Conservation (phyloP, 2,329 filamentous ascomycete genomes). For the Rosellinia necatrix region DNA sequence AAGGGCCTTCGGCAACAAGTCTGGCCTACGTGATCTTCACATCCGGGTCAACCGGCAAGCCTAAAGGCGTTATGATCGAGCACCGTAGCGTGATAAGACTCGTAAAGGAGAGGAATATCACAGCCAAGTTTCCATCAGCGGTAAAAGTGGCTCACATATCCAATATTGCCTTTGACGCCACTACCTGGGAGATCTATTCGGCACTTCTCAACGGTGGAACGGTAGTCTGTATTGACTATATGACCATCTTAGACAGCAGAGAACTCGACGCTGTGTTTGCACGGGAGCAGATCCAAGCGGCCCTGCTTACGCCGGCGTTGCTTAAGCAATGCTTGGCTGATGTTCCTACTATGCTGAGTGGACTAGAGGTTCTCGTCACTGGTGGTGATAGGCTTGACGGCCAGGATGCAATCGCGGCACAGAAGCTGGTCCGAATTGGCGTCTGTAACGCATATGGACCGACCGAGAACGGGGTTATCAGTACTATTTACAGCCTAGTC, state of each 20-base stretch:
- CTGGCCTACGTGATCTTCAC: slow-evolving; percentile 21
- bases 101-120: not conserved
- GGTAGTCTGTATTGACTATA: slow-evolving; percentile 18
- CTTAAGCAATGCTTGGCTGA: slow-evolving; percentile 12
- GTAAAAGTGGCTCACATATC: slow-evolving; percentile 12
- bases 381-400: slow-evolving; percentile 18
- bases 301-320: slow-evolving; percentile 14
- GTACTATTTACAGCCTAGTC: slow-evolving; percentile 7
- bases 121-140: slow-evolving; percentile 1
- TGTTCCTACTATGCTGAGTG: not conserved
- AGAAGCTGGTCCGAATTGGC: slow-evolving; percentile 7
- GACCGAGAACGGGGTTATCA: slow-evolving; percentile 20
- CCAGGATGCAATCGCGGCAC: slow-evolving; percentile 13
- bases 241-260: slow-evolving; percentile 13
- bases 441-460: slow-evolving; percentile 15
- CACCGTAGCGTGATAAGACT: slow-evolving; percentile 15
- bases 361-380: slow-evolving; percentile 7
- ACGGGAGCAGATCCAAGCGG: slow-evolving; percentile 7
- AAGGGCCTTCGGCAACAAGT: slow-evolving; percentile 11
- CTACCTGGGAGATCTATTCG: slow-evolving; percentile 13
- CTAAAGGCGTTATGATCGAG: slow-evolving; percentile 19
- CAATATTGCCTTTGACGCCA: slow-evolving; percentile 20
- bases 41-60: slow-evolving; percentile 13
- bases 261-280: slow-evolving; percentile 3
- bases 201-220: slow-evolving; percentile 15